phyloP scores from a whole-genome alignment of 768 basidiomycete species.

The Suillus subluteus region DNA sequence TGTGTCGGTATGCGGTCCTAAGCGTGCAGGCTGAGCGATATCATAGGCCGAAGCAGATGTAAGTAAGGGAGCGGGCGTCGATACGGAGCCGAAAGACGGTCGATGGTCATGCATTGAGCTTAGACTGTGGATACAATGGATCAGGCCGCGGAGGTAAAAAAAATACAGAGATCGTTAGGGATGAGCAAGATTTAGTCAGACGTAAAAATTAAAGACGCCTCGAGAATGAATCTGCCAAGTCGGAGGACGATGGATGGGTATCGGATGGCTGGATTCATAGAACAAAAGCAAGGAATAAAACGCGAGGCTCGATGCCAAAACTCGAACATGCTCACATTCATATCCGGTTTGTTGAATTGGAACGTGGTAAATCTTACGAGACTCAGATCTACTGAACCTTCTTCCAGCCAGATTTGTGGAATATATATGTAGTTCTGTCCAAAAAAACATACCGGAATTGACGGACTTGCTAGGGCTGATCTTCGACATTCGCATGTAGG shows the following conservation, averaged over 20 bases:
- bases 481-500: constrained; percentile 8
- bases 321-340: constrained; percentile 29
- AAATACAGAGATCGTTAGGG: constrained; percentile 3
- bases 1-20: constrained; percentile 11
- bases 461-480: constrained; percentile 1
- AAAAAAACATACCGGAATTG: constrained; percentile 12
- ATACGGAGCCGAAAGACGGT: constrained; percentile 20
- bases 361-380: constrained; percentile 37
- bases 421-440: not conserved
- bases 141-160: not conserved
- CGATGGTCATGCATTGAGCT: not conserved
- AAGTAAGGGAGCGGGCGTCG: constrained; percentile 20
- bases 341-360: constrained; percentile 18
- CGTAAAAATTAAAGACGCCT: not conserved
- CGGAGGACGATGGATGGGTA: constrained; percentile 27
- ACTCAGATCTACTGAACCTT: constrained; percentile 18
- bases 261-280: constrained; percentile 34
- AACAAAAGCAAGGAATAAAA: constrained; percentile 31
- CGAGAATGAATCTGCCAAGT: constrained; percentile 16
- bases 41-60: constrained; percentile 27
- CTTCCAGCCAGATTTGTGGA: not conserved
- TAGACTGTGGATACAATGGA: not conserved
- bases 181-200: constrained; percentile 2
- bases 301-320: constrained; percentile 23
- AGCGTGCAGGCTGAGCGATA: constrained; percentile 9